These are phyloP conservation scores for Podosphaera leucotricha DNA, from an alignment of 2,329 filamentous ascomycete genomes.

Conservation along the genomic window DNA sequence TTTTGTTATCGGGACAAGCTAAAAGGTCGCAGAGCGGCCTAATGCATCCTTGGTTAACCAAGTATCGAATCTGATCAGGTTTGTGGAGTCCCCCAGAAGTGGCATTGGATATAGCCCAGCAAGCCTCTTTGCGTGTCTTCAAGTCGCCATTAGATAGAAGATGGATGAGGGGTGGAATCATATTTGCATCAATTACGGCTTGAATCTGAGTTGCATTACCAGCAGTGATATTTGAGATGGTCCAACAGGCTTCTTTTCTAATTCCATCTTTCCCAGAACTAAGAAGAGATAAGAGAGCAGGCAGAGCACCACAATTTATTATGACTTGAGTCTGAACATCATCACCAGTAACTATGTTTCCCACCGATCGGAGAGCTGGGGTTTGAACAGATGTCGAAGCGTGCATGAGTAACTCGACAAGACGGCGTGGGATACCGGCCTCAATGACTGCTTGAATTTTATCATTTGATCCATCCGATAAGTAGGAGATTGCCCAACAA, in stretches of 20 bases:
- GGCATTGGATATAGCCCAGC: constrained; percentile 98
- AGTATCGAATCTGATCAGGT: constrained; percentile 91
- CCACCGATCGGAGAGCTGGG: constrained; percentile 84
- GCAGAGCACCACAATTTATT: constrained; percentile 89
- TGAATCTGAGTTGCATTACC: constrained; percentile 97
- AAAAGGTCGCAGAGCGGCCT: constrained; percentile 91
- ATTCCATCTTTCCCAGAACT: constrained; percentile 98
- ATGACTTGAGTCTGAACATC: constrained; percentile 98
- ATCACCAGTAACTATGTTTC: constrained; percentile 96
- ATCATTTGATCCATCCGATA: constrained; percentile 93
- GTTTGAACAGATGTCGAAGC: constrained; percentile 96
- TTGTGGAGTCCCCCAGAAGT: constrained; percentile 95
- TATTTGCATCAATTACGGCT: constrained; percentile 85
- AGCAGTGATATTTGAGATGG: constrained; percentile 95
- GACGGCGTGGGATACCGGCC: constrained; percentile 82
- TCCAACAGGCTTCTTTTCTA: constrained; percentile 99
- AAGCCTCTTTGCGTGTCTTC: constrained; percentile 97
- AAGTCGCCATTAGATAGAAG: constrained; percentile 90
- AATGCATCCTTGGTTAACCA: constrained; percentile 85
- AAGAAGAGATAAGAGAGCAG: constrained; percentile 76
- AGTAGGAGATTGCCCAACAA: constrained; percentile 98
- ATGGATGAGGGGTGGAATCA: constrained; percentile 89
- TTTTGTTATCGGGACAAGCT: constrained; percentile 96
- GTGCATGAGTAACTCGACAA: constrained; percentile 95
- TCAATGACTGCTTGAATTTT: constrained; percentile 99